Conservation (phyloP, 192 early-diverging fungal species). For the Gryganskiella cystojenkinii region DNA sequence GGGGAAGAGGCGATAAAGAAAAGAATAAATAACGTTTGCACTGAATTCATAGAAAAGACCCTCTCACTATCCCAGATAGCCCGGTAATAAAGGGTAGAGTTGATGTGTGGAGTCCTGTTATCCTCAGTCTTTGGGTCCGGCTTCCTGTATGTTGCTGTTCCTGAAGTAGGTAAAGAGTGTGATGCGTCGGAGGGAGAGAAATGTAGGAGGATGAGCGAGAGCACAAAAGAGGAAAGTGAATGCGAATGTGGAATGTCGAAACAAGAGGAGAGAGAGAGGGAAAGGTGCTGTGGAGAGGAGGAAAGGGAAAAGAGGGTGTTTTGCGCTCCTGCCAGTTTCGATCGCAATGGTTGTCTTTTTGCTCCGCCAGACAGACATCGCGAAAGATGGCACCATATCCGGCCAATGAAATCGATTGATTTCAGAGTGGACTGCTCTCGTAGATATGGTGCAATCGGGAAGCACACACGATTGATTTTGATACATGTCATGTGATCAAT, state of each 20-base stretch:
- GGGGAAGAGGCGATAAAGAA: too few species aligned
- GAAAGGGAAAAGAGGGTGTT: neutral
- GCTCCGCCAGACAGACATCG: neutral
- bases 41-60: too few species aligned
- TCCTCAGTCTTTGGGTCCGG: neutral
- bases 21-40: too few species aligned
- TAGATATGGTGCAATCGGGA: too few species aligned
- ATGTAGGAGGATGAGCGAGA: too few species aligned
- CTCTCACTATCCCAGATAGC: too few species aligned
- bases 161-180: neutral
- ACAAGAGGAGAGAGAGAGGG: too few species aligned
- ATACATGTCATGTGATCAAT: too few species aligned
- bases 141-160: neutral
- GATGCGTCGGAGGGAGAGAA: neutral
- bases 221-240: neutral
- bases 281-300: slow-evolving; percentile 4
- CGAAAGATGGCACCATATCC: slow-evolving; percentile 27
- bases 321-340: neutral
- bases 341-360: neutral
- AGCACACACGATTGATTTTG: too few species aligned
- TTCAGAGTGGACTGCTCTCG: neutral
- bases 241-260: neutral
- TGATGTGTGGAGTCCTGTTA: neutral
- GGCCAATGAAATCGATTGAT: neutral
- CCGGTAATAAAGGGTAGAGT: too few species aligned